A percentile compares a stretch with the other conserved stretches of the same genome.
These are phyloP conservation scores for Thraustochytrium sp. DNA, from an alignment of 352 stramenopile species.

Conservation along the genomic window DNA sequence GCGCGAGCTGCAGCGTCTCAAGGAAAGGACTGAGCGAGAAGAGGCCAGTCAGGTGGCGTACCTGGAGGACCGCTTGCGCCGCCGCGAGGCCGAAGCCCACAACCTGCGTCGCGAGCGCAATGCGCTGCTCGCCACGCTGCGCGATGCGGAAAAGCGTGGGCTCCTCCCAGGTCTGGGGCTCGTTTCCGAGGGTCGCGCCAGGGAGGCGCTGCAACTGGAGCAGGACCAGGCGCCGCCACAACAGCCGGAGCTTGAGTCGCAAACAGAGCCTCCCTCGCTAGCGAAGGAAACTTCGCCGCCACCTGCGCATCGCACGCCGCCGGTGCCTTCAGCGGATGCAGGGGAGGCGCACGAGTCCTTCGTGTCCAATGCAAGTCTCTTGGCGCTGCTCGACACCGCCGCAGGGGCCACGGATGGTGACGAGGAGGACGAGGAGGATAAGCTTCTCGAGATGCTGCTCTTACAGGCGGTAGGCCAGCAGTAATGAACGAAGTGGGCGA, in stretches of 20 bases:
- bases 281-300: neutral
- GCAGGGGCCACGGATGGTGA: neutral
- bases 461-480: neutral
- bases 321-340: neutral
- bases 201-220: neutral
- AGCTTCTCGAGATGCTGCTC: neutral
- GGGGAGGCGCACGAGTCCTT: neutral
- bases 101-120: constrained; percentile 14
- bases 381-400: neutral
- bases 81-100: neutral
- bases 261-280: neutral
- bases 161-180: neutral
- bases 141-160: neutral
- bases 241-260: neutral
- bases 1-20: neutral
- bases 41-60: neutral
- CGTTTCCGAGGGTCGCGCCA: neutral
- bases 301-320: neutral
- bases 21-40: neutral
- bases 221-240: neutral
- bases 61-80: neutral
- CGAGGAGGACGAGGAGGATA: neutral
- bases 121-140: constrained; percentile 1
- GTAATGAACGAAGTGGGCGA: neutral
- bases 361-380: neutral